phyloP scores from a whole-genome alignment of 2,329 filamentous ascomycete species.

The Thielaviopsis ethacetica region DNA sequence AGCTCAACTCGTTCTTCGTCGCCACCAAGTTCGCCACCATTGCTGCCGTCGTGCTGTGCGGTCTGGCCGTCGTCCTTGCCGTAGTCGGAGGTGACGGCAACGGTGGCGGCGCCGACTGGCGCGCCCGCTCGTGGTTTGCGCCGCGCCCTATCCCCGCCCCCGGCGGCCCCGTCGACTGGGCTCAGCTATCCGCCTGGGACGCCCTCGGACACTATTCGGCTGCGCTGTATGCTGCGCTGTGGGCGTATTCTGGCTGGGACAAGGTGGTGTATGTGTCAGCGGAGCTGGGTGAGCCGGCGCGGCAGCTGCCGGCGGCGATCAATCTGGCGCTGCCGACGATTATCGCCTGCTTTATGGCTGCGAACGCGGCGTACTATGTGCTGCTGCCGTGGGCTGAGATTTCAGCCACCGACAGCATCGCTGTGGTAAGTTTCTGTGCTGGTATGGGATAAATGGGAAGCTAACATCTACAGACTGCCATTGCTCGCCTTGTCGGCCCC shows the following conservation, averaged over 20 bases:
- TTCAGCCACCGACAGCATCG: slow-evolving; percentile 43
- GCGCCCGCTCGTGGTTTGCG: slow-evolving; percentile 36
- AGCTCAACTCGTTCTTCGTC: slow-evolving; percentile 39
- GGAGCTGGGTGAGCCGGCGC: slow-evolving; percentile 32
- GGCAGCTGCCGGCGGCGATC: slow-evolving; percentile 42
- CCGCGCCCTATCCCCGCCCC: slow-evolving; percentile 26
- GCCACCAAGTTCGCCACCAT: slow-evolving; percentile 36
- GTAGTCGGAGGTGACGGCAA: slow-evolving; percentile 19
- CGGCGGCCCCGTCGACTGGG: slow-evolving; percentile 32
- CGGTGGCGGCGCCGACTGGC: slow-evolving; percentile 34
- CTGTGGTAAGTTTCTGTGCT: slow-evolving; percentile 37
- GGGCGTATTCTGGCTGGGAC: slow-evolving; percentile 52
- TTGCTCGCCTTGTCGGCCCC: slow-evolving; percentile 35
- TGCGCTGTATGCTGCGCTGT: slow-evolving; percentile 44
- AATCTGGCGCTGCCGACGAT: slow-evolving; percentile 44
- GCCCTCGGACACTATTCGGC: slow-evolving; percentile 42
- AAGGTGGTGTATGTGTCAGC: slow-evolving; percentile 42
- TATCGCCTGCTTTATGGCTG: slow-evolving; percentile 39
- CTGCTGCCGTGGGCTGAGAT: slow-evolving; percentile 43
- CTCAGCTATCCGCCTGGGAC: slow-evolving; percentile 34
- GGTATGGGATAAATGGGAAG: too few species aligned
- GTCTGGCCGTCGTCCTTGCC: slow-evolving; percentile 28
- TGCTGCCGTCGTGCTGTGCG: slow-evolving; percentile 30
- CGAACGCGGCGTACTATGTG: slow-evolving; percentile 47
- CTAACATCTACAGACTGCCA: slow-evolving; percentile 26